These are phyloP conservation scores for Salix koriyanagi DNA, from an alignment of 345 rosid genomes.

Conservation along the genomic window DNA sequence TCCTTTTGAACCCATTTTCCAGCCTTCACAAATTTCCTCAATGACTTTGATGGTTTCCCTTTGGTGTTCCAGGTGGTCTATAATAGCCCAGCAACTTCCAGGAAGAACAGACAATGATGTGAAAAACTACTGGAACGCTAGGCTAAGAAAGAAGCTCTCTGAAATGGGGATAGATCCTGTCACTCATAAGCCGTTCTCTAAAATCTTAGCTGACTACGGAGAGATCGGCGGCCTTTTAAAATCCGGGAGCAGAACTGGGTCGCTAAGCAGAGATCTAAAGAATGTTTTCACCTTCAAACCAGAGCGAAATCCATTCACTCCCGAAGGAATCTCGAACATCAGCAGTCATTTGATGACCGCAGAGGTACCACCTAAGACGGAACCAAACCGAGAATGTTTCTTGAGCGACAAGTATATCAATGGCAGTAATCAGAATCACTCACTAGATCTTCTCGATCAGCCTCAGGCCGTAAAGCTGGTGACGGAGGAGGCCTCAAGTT, in stretches of 20 bases:
- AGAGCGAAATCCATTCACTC: slow-evolving; percentile 9
- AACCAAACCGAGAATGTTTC: slow-evolving; percentile 26
- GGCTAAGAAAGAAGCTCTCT: slow-evolving; percentile 76
- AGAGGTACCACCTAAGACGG: slow-evolving; percentile 16
- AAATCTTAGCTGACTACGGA: slow-evolving; percentile 80
- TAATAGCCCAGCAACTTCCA: slow-evolving; percentile 87
- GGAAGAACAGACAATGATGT: slow-evolving; percentile 95
- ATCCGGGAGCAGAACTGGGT: slow-evolving; percentile 40
- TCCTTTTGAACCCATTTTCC: background rate
- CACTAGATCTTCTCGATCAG: slow-evolving; percentile 65
- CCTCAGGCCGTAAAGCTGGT: slow-evolving; percentile 69
- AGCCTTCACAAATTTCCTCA: background rate
- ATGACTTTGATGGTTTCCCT: background rate
- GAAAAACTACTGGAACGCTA: slow-evolving; percentile 90
- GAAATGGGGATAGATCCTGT: slow-evolving; percentile 95
- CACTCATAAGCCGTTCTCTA: slow-evolving; percentile 89
- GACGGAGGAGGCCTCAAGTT: slow-evolving; percentile 47
- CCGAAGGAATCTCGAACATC: slow-evolving; percentile 15
- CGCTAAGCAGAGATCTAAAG: slow-evolving; percentile 43
- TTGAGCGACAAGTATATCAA: background rate
- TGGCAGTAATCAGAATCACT: slow-evolving; percentile 7
- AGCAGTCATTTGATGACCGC: slow-evolving; percentile 16
- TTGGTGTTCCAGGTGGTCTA: slow-evolving; percentile 59
- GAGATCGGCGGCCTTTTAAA: slow-evolving; percentile 58
- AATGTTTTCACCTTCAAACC: slow-evolving; percentile 23